Conservation (phyloP, 139 green algal species). For the Tetraselmis striata region DNA sequence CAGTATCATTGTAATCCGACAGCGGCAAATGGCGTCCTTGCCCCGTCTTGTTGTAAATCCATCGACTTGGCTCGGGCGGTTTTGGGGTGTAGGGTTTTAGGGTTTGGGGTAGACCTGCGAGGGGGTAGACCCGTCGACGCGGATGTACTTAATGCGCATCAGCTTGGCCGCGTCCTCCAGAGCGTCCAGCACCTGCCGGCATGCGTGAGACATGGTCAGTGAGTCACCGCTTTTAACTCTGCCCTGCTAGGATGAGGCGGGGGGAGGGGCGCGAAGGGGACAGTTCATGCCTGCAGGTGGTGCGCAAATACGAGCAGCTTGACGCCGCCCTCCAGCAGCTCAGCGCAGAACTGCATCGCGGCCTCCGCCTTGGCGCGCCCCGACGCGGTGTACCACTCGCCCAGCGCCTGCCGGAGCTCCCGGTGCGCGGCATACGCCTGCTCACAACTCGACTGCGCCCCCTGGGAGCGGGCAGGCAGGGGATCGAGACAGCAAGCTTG, state of each 20-base stretch:
- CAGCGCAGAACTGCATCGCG: slow-evolving; percentile 24
- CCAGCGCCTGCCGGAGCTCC: slow-evolving; percentile 5
- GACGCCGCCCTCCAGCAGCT: slow-evolving; percentile 23
- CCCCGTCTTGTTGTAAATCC: too few species aligned
- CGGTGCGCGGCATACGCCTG: not conserved
- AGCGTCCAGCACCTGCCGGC: slow-evolving; percentile 34
- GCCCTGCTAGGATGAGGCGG: too few species aligned
- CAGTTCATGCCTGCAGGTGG: slow-evolving; percentile 15
- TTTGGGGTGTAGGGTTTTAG: too few species aligned
- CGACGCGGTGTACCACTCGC: slow-evolving; percentile 21
- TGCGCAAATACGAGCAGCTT: slow-evolving; percentile 55
- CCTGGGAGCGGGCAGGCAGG: not conserved
- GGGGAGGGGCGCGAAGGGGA: too few species aligned
- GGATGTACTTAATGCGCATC: slow-evolving; percentile 21
- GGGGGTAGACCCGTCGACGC: slow-evolving; percentile 42
- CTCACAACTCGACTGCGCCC: not conserved
- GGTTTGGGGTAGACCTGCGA: slow-evolving; percentile 1
- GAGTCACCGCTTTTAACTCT: too few species aligned
- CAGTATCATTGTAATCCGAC: too few species aligned
- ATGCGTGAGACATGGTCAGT: too few species aligned
- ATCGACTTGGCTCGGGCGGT: too few species aligned
- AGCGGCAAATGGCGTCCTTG: too few species aligned
- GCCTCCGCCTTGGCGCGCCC: slow-evolving; percentile 21
- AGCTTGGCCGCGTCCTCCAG: slow-evolving; percentile 1
- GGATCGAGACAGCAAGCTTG: too few species aligned